Evolutionary conservation across 306 rosid species (phyloP), one percentile per base, ranked within the genome.

Genomic region (Trichosanthes cucumerina): DNA sequence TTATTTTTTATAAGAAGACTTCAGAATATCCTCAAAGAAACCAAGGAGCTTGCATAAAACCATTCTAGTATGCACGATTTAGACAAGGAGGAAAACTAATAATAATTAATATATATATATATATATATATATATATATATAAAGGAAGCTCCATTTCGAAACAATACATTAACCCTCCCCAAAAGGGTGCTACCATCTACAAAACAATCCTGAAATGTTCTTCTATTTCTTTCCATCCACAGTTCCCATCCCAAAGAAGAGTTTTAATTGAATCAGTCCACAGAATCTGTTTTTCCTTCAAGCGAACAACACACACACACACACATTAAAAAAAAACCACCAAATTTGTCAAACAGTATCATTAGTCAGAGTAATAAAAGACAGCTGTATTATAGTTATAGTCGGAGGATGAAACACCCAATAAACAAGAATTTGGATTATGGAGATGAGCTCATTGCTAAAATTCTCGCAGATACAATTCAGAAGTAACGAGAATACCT

Each of bases 401-500:
- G 7, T 18, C 49, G 19, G 26, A 5, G 65, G 41, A 62, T 31
- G 21, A 65, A 36, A 33, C 72, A 65, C 44, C 47, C 46, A 36
- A 62, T 31, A 28, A 65, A 36, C 72, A 65, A 34, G 24, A 64
- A 33, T 64, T 16, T 31, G 5, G 21, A 5, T 4, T 2, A 16
- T 9, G 24, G 77, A 52, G 24, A 71, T 71, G 21, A 49, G 36
- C 9, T 72, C 59, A 49, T 31, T 23, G 21, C 36, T 46, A 12
- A 26, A 49, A 46, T 73, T 16, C 60, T 28, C 26, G 15, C 26
- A 63, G 49, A 44, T 38, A 69, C 43, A 79, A 81, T 47, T 75
- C 59, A 79, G 21, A 28, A 13, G 26, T 49, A 69, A 71, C 24
- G 65, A 9, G 58, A 80, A 70, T 89, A 95, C 98, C 98, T 95